phyloP scores from a whole-genome alignment of 75 land plant species.

The Pinus tabuliformis region DNA sequence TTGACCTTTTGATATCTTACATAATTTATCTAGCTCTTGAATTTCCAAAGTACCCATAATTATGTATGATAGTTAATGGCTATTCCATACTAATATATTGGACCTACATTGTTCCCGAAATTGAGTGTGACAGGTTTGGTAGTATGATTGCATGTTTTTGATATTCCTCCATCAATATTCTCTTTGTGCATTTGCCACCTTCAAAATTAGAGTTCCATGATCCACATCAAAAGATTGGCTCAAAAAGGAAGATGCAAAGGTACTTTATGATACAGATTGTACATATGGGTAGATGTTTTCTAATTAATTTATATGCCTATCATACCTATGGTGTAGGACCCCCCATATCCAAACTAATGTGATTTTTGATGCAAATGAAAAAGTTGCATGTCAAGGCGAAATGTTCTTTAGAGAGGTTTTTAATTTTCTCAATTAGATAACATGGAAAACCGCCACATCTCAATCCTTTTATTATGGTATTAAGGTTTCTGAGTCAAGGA shows the following conservation, averaged over 20 bases:
- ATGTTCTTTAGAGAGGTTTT: slow-evolving; percentile 57
- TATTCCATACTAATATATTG: too few relatives aligned
- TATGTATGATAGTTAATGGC: slow-evolving; percentile 20
- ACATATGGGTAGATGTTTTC: not conserved
- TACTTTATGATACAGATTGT: slow-evolving; percentile 8
- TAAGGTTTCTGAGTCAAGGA: slow-evolving; percentile 29
- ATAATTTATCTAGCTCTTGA: not conserved
- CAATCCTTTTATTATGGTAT: slow-evolving; percentile 21
- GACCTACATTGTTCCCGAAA: too few relatives aligned
- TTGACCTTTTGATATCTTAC: not conserved
- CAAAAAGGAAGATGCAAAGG: slow-evolving; percentile 62
- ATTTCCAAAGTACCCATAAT: not conserved
- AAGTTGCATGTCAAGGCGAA: slow-evolving; percentile 60
- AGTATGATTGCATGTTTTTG: too few relatives aligned
- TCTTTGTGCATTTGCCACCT: slow-evolving; percentile 78
- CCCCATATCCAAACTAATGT: not conserved
- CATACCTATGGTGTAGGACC: not conserved
- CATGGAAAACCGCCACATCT: slow-evolving; percentile 31
- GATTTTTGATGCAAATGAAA: not conserved
- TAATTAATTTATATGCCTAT: not conserved
- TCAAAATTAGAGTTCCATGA: slow-evolving; percentile 60
- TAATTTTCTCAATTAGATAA: slow-evolving; percentile 41
- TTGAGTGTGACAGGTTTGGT: too few relatives aligned
- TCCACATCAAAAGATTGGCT: slow-evolving; percentile 55
- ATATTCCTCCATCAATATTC: slow-evolving; percentile 42